phyloP scores from a whole-genome alignment of 176 grass and related monocot genomes.

The Oryza nivara region DNA sequence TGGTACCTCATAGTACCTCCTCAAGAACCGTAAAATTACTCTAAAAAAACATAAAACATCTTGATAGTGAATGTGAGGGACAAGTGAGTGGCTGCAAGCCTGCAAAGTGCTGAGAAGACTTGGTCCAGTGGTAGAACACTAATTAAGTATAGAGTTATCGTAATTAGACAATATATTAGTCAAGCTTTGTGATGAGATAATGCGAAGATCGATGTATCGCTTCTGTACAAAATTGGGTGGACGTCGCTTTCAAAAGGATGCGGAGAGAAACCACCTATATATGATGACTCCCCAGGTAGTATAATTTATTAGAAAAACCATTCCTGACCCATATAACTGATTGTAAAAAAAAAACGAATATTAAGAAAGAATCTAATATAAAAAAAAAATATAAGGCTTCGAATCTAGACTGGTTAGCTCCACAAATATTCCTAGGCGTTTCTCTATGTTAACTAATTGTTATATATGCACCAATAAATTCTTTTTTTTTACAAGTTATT shows the following conservation, averaged over 20 bases:
- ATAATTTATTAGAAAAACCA: conserved; percentile 2
- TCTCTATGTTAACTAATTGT: background rate
- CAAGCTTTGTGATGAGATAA: background rate
- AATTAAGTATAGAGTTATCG: background rate
- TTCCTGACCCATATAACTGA: conserved; percentile 25
- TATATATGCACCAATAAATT: background rate
- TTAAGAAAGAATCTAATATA: too few relatives aligned
- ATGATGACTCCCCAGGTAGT: background rate
- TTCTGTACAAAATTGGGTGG: background rate
- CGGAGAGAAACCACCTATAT: conserved; percentile 3
- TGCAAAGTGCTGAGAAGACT: conserved; percentile 24
- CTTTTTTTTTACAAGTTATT: background rate
- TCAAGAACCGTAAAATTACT: too few relatives aligned
- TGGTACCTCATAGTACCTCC: too few relatives aligned
- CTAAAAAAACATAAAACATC: background rate
- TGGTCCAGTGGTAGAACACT: conserved; percentile 4
- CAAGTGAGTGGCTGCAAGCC: conserved; percentile 34
- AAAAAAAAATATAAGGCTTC: too few relatives aligned
- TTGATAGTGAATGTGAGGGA: background rate
- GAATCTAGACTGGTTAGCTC: too few relatives aligned
- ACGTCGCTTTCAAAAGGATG: conserved; percentile 28
- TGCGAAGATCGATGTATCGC: background rate
- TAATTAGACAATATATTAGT: background rate
- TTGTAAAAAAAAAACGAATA: too few relatives aligned
- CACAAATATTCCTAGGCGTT: too few relatives aligned